Evolutionary conservation across 306 rosid species (phyloP).

Genomic region (Cucurbita moschata): DNA sequence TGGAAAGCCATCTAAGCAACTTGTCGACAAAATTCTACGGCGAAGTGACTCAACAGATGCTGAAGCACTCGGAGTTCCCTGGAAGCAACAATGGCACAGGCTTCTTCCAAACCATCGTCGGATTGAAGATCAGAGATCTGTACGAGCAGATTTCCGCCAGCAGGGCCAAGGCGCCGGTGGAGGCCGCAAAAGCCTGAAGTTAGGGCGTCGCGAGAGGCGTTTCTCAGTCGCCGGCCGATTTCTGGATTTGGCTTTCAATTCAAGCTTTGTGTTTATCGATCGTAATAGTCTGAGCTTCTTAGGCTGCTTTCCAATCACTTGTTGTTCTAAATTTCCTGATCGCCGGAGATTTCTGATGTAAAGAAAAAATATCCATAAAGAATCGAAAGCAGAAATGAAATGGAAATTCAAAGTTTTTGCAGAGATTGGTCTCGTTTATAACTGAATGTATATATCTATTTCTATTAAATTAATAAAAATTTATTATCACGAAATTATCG

Average conservation of each 20-base stretch:
- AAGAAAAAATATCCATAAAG: neutral
- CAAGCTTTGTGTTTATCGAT: conserved; percentile 7
- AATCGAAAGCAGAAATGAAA: neutral
- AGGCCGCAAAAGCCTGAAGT: conserved; percentile 45
- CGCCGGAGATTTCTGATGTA: conserved; percentile 12
- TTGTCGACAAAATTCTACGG: conserved; percentile 87
- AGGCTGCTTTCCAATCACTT: conserved; percentile 25
- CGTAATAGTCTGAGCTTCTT: neutral
- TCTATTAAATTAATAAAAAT: no score
- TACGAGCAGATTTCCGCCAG: conserved; percentile 60
- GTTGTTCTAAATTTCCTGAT: conserved; percentile 11
- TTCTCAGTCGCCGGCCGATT: conserved; percentile 8
- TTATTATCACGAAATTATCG: no score
- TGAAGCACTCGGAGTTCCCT: conserved; percentile 93
- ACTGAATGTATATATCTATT: no score
- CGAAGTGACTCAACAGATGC: conserved; percentile 94
- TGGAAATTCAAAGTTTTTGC: neutral
- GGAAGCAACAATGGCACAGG: conserved; percentile 99
- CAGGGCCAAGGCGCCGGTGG: conserved; percentile 41
- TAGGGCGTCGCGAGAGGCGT: conserved; percentile 1
- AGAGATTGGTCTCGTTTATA: no score
- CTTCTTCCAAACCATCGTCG: conserved; percentile 89
- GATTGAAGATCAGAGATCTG: conserved; percentile 83
- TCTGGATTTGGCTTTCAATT: conserved; percentile 5
- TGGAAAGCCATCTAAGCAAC: conserved; percentile 93